A percentile compares a stretch with the other conserved stretches of the same genome.
phyloP scores from a whole-genome alignment of 2,329 filamentous ascomycete genomes.

The Fusarium sp. region DNA sequence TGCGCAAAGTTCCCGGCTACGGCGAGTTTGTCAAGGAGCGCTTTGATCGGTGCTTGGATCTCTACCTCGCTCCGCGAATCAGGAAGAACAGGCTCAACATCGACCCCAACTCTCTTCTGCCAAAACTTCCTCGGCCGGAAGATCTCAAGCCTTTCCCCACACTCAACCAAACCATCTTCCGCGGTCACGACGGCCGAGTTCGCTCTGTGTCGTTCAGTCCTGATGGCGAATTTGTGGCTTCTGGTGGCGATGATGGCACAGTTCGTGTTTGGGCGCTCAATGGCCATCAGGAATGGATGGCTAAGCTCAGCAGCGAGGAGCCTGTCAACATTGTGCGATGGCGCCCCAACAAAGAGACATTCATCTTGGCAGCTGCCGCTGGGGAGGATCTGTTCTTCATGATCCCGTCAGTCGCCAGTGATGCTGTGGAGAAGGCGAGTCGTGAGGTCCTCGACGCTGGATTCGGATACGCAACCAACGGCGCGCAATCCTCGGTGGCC shows the following conservation, averaged over 20 bases:
- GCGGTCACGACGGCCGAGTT: conserved; percentile 90
- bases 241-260: conserved; percentile 93
- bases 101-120: conserved; percentile 91
- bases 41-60: conserved; percentile 94
- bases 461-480: conserved; percentile 91
- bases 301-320: conserved; percentile 82
- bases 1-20: conserved; percentile 94
- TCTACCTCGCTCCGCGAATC: conserved; percentile 94
- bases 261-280: conserved; percentile 94
- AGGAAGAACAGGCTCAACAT: conserved; percentile 96
- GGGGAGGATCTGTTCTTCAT: conserved; percentile 91
- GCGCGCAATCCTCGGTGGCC: conserved; percentile 67
- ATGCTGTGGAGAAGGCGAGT: conserved; percentile 80
- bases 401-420: conserved; percentile 81
- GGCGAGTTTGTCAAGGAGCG: conserved; percentile 92
- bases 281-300: conserved; percentile 89
- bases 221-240: conserved; percentile 87
- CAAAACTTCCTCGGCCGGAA: conserved; percentile 92
- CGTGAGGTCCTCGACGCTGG: conserved; percentile 85
- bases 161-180: conserved; percentile 87
- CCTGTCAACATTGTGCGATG: conserved; percentile 90
- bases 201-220: conserved; percentile 89
- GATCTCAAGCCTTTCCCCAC: conserved; percentile 97
- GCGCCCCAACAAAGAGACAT: conserved; percentile 86
- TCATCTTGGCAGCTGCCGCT: conserved; percentile 85